phyloP scores from a whole-genome alignment of 2,329 filamentous ascomycete species.

The Myotisia sp. region DNA sequence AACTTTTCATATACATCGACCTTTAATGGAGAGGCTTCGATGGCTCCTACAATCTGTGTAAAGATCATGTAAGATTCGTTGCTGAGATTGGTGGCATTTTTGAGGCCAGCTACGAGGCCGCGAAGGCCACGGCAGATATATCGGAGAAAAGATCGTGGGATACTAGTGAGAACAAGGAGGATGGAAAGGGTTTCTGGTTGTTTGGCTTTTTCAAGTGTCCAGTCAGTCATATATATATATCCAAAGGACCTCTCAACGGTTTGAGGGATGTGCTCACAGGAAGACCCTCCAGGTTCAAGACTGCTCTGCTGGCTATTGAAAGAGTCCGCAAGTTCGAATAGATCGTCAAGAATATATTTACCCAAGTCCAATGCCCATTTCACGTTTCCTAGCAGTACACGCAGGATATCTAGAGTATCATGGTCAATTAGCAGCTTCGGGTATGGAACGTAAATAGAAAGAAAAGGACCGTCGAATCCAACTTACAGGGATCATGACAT shows the following conservation, averaged over 20 bases:
- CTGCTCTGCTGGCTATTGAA: slow-evolving; percentile 23
- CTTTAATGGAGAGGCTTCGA: slow-evolving; percentile 42
- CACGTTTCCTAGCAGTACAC: slow-evolving; percentile 57
- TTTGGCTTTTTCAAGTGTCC: too few species aligned
- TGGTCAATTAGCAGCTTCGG: background rate
- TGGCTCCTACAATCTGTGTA: slow-evolving; percentile 40
- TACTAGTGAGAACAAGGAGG: slow-evolving; percentile 55
- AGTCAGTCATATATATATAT: too few species aligned
- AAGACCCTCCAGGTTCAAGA: background rate
- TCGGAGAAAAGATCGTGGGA: slow-evolving; percentile 57
- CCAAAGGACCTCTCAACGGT: too few species aligned
- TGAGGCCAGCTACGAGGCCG: slow-evolving; percentile 37
- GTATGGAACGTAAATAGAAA: background rate
- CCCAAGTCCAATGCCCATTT: slow-evolving; percentile 62
- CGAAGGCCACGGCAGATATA: slow-evolving; percentile 52
- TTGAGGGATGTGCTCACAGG: background rate
- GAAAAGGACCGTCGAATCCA: background rate
- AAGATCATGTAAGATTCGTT: slow-evolving; percentile 32
- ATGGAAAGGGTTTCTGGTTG: slow-evolving; percentile 21
- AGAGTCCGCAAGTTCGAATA: slow-evolving; percentile 33
- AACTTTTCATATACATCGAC: slow-evolving; percentile 50
- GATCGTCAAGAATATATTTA: slow-evolving; percentile 41
- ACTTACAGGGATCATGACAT: slow-evolving; percentile 44
- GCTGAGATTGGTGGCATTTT: slow-evolving; percentile 26
- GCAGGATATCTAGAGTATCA: slow-evolving; percentile 48